Base-by-base conservation (phyloP, 23 red algal genomes). In the Pyropia haitanensis region DNA sequence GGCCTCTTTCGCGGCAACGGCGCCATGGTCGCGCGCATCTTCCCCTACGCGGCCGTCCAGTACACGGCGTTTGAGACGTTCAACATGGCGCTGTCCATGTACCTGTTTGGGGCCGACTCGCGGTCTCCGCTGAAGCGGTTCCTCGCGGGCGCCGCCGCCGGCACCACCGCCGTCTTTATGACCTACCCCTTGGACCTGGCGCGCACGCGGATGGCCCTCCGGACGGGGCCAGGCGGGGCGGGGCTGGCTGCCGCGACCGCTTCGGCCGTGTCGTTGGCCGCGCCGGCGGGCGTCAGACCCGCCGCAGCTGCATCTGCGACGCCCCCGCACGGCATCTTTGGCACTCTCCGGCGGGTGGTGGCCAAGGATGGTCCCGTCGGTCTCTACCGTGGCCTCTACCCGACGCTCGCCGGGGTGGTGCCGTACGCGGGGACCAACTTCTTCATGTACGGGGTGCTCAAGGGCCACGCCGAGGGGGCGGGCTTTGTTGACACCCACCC, bases 351-450 rank as follows among this genome's bases (percentile, higher is more conserved):
- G 25, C 55, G 49, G 15, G 75, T 91, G 21, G 25, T 27, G 27
- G 44, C 53, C 13, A 55, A 81, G 64, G 82, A 80, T 51, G 90
- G 90, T 0, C 8, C 88, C 19, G 52, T 34, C 61, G 80, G 56
- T 44, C 44, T 95, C 5, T 95, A 95, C 62, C 63, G 56, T 27
- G 90, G 90, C 8, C 65, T 88, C 55, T 87, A 85, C 63, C 80
- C 90, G n/a, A 95, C 90, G 27, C 53, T 95, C 58, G 81, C 72
- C 67, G 90, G 90, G 21, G 81, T 95, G n/a, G 65, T 95, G 27
- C 90, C 90, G 29, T 95, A 95, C 57, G 81, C 90, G 2, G 90
- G 90, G 18, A 87, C 80, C 27, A 88, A 80, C 49, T 95, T 95
- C 71, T 73, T 87, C 55, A 79, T 77, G 22, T 95, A 68, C 63